Evolutionary conservation across 305 asterid species (phyloP).

Genomic region (Fraxinus floribunda): DNA sequence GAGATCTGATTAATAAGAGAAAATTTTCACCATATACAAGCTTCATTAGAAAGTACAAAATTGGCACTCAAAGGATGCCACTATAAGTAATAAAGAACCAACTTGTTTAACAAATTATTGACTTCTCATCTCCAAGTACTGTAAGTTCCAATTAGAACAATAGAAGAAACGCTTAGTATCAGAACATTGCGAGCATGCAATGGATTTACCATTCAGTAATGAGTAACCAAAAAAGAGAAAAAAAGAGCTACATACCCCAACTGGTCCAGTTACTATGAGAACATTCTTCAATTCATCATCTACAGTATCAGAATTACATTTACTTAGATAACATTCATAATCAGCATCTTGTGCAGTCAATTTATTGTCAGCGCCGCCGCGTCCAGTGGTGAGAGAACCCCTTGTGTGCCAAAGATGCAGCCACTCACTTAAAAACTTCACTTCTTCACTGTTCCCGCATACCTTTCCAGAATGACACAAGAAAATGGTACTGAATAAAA

Average conservation of each 20-base stretch:
- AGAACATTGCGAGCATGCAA: constrained; percentile 18
- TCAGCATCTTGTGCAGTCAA: constrained; percentile 38
- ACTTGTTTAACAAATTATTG: background rate
- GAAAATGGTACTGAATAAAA: constrained; percentile 18
- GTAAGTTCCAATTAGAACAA: background rate
- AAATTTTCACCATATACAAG: background rate
- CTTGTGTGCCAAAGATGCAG: constrained; percentile 79
- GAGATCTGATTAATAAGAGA: background rate
- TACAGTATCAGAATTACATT: constrained; percentile 47
- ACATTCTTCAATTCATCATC: constrained; percentile 80
- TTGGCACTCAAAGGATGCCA: background rate
- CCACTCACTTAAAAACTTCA: constrained; percentile 78
- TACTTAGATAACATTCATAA: constrained; percentile 52
- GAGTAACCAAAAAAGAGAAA: constrained; percentile 14
- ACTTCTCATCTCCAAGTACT: background rate
- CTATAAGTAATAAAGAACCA: background rate
- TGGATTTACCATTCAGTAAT: constrained; percentile 10
- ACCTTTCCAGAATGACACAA: constrained; percentile 49
- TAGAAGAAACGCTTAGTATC: background rate
- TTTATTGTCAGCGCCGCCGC: constrained; percentile 36
- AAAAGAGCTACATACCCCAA: constrained; percentile 67
- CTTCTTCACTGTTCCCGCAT: constrained; percentile 86
- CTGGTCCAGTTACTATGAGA: constrained; percentile 88
- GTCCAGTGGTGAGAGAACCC: constrained; percentile 45
- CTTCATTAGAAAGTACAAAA: background rate